Base-by-base conservation (phyloP, 2,329 filamentous ascomycete species). In the Botrytis pseudocinerea region DNA sequence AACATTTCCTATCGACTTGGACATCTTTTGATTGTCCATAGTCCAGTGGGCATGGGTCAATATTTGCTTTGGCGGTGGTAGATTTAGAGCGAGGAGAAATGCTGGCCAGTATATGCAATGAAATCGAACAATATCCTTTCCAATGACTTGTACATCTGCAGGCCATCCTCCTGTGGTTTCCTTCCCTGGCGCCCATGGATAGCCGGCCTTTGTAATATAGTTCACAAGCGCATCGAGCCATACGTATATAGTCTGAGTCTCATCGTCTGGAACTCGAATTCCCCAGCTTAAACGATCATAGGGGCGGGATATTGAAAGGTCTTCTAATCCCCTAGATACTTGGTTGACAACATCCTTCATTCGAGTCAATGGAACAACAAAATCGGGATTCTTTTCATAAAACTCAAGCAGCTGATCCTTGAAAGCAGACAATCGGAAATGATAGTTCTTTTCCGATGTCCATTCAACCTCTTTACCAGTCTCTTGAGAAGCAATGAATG, bases 81-180 rank as follows among this genome's bases (percentile, higher is more conserved):
- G 85, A 69, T 91, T 90, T 22, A 98, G 85, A 1, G 96, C 95
- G 87, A 99, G 92, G 25, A 99, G 89, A 78, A 99, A 92, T 5
- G 96, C 96, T 0, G 96, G 96, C 96, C 97, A 99, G 85, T 99
- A 99, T 65, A 99, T 91, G 82, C 93, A 95, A 81, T 99, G 97
- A 82, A 99, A 99, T 28, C 94, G 92, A 73, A 97, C 86, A 76
- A 99, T 99, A 81, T 99, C 96, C 83, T 99, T 99, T 66, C 96
- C 96, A 72, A 99, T 91, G 40, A 99, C 90, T 63, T 99, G 96
- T 28, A 96, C 87, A 81, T 99, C 91, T 14, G 94, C 93, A 7
- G 96, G 96, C 95, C 96, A 99, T 38, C 93, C 90, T 68, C 87
- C 87, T 32, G 83, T 84, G 22, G 85, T 82, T 74, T 92, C 89